Percentiles rank a stretch among this genome's conserved stretches.
Conservation (phyloP, 2,329 filamentous ascomycete genomes). For the Xylaria sp. region DNA sequence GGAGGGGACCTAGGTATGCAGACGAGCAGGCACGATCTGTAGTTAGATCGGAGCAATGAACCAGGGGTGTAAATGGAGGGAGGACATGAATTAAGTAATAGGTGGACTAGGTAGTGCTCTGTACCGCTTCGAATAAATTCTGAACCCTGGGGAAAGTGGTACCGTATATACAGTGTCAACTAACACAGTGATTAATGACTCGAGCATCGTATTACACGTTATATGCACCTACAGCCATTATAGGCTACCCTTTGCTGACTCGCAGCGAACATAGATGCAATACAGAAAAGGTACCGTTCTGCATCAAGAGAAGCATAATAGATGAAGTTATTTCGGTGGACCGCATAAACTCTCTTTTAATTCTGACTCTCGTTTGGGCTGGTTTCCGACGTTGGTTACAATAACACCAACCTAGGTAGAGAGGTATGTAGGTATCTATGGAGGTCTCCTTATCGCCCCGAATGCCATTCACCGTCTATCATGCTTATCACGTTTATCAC, state of each 20-base stretch:
- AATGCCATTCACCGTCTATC: no score
- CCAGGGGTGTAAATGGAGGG: no score
- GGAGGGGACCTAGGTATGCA: conserved; percentile 1
- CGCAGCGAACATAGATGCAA: no score
- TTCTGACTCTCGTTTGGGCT: not conserved
- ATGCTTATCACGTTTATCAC: not conserved
- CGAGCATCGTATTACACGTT: not conserved
- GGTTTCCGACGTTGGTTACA: no score
- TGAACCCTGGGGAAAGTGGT: not conserved
- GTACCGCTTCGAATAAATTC: no score
- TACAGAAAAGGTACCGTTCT: not conserved
- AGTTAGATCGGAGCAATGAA: no score
- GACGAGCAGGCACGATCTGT: not conserved
- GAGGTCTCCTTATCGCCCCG: no score
- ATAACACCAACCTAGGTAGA: no score
- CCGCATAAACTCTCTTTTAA: not conserved
- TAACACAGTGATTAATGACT: not conserved
- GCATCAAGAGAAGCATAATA: not conserved
- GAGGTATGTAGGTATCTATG: no score
- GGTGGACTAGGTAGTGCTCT: no score
- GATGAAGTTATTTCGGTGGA: not conserved
- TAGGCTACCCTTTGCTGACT: not conserved
- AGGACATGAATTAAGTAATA: no score
- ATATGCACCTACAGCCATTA: not conserved
- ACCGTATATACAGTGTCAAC: not conserved